phyloP scores from a whole-genome alignment of 495 filamentous ascomycete genomes.

The Delitschia confertaspora region DNA sequence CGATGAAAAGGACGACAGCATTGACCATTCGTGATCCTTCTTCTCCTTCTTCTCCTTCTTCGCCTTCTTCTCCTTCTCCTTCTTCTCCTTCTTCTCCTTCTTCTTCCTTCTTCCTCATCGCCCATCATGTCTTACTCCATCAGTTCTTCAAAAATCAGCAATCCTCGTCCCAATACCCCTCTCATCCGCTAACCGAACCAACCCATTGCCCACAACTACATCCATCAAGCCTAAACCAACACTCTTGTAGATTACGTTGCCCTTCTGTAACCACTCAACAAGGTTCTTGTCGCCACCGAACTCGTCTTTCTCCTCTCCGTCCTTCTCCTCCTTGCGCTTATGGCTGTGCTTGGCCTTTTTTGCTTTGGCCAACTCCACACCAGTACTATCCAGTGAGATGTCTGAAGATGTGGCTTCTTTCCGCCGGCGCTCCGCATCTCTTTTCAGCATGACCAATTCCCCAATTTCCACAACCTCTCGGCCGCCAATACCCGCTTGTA shows the following conservation, averaged over 20 bases:
- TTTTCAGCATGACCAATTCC: constrained; percentile 67
- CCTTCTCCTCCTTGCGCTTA: constrained; percentile 27
- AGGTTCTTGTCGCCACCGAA: constrained; percentile 51
- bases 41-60: too few species aligned
- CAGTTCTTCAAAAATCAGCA: constrained; percentile 54
- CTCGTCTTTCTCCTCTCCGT: constrained; percentile 33
- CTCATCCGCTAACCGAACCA: constrained; percentile 64
- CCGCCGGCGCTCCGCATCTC: constrained; percentile 29
- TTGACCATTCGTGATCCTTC: too few species aligned
- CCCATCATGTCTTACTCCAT: neutral
- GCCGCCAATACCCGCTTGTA: constrained; percentile 61
- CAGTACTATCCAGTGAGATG: constrained; percentile 11
- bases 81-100: neutral
- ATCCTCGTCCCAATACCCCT: constrained; percentile 65
- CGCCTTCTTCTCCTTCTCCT: too few species aligned
- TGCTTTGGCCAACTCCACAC: constrained; percentile 24
- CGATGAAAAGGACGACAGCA: too few species aligned
- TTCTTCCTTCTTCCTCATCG: neutral
- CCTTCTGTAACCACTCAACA: constrained; percentile 61
- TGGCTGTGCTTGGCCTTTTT: constrained; percentile 16
- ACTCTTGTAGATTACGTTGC: constrained; percentile 83
- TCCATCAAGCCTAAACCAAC: constrained; percentile 79
- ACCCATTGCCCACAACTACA: constrained; percentile 61
- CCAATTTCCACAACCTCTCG: constrained; percentile 78
- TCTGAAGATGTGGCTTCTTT: constrained; percentile 32